These are phyloP conservation scores for Tardiomyces depauwii DNA, from an alignment of 1,139 yeast genomes.

Conservation along the genomic window DNA sequence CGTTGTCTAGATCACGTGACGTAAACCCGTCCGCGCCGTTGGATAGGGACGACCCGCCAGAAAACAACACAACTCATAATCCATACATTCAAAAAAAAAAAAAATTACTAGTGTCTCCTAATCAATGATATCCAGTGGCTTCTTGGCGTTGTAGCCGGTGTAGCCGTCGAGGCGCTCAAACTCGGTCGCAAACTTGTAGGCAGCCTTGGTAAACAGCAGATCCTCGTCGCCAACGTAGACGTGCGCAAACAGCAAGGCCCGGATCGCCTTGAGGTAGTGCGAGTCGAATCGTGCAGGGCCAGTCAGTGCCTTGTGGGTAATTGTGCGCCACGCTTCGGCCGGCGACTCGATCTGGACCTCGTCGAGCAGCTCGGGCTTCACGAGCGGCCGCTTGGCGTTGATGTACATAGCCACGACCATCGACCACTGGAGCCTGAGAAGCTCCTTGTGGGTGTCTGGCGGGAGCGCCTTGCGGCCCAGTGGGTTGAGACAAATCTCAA, in stretches of 20 bases:
- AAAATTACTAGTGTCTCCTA: too few species aligned
- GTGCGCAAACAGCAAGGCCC: slow-evolving; percentile 16
- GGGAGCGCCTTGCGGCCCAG: slow-evolving; percentile 9
- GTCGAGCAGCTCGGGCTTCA: background rate
- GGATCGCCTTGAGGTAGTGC: slow-evolving; percentile 17
- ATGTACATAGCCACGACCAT: background rate
- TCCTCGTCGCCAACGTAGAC: slow-evolving; percentile 8
- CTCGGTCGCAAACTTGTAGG: slow-evolving; percentile 10
- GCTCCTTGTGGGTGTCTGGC: background rate
- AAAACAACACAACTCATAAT: too few species aligned
- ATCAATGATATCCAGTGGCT: too few species aligned
- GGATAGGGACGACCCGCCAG: too few species aligned
- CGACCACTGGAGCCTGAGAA: background rate
- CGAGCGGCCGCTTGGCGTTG: background rate
- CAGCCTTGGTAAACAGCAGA: slow-evolving; percentile 16
- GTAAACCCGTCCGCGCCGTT: too few species aligned
- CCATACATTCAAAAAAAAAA: too few species aligned
- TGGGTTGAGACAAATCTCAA: slow-evolving; percentile 14
- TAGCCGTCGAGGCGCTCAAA: background rate
- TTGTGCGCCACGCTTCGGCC: slow-evolving; percentile 12
- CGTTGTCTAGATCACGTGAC: too few species aligned
- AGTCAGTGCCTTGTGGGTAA: slow-evolving; percentile 11
- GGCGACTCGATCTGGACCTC: slow-evolving; percentile 1
- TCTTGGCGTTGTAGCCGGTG: too few species aligned
- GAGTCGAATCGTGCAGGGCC: slow-evolving; percentile 12